Evolutionary conservation across 441 rosid species (phyloP), one percentile per base, ranked within the genome.

Genomic region (Syzygium syzygioides): DNA sequence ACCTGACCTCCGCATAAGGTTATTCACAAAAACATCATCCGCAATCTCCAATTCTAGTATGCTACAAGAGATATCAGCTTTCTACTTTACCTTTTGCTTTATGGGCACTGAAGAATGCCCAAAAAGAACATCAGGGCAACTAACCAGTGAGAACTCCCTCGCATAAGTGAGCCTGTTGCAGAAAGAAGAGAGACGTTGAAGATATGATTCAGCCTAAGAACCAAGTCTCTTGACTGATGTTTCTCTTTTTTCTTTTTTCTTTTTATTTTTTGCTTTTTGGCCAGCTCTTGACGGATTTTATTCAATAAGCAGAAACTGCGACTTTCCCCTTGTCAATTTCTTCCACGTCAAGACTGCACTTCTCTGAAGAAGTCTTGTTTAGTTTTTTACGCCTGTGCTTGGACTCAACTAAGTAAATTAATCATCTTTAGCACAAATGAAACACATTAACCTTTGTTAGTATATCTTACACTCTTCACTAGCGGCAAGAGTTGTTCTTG

Each of bases 241-340:
- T 34, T 9, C 0, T 32, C 25, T 34, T 1, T 18, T 32, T 66
- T 18, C 5, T 3, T 0, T 23, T 23, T 23, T 0, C 13, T 41
- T 18, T 66, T 18, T 18, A 3, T 13, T 13, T 28, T 60, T 54
- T 5, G 7, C 68, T 0, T 62, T 23, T 37, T 23, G 52, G n/a
- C 52, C 83, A 41, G 83, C 52, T 76, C 26, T 76, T 20, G 52
- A 37, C 0, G 1, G 5, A 76, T 76, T 76, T 23, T 23, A 11
- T 76, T 76, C n/a, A 0, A 20, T 37, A 76, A 76, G 15, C 52
- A 20, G 41, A 41, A 76, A 37, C 83, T 76, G 83, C n/a, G 9
- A 20, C 83, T 37, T 76, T 76, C 52, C 23, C 17, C 28, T 23
- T 23, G n/a, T 76, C 50, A 76, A 76, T 76, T 41, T 76, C n/a